Percentiles rank a stretch among this genome's conserved stretches.
Evolutionary conservation across 345 rosid genomes (phyloP).

Genomic region (Psidium guajava): DNA sequence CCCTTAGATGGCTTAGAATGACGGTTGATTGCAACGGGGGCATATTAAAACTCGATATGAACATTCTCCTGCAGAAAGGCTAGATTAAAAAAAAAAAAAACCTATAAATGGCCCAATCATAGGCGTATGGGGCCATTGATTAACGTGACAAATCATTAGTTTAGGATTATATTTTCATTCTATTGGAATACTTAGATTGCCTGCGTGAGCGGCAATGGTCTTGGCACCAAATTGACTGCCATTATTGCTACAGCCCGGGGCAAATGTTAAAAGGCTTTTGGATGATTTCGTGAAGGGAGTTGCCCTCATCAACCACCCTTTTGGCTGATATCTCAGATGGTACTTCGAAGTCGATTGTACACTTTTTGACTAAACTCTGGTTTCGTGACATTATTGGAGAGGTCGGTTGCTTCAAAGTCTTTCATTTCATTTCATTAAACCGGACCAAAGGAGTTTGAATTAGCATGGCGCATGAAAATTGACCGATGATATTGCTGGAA

Average conservation of each 20-base stretch:
- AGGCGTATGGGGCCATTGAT: background rate
- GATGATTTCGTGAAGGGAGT: background rate
- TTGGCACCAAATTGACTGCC: background rate
- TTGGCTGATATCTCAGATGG: background rate
- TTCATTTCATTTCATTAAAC: background rate
- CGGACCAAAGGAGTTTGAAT: background rate
- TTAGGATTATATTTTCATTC: background rate
- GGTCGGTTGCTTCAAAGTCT: background rate
- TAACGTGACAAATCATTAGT: background rate
- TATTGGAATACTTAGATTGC: background rate
- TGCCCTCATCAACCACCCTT: background rate
- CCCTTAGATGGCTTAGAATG: background rate
- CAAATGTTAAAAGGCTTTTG: background rate
- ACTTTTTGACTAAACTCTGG: background rate
- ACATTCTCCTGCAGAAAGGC: background rate
- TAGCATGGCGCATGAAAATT: background rate
- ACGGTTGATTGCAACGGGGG: background rate
- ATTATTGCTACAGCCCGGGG: background rate
- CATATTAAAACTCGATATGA: background rate
- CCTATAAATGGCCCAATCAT: background rate
- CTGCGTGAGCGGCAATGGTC: background rate
- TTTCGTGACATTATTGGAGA: background rate
- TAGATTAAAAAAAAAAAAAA: background rate
- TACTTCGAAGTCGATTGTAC: background rate
- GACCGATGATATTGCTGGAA: background rate